Conservation (phyloP, 495 filamentous ascomycete genomes). For the Aspergillus coremiiformis region DNA sequence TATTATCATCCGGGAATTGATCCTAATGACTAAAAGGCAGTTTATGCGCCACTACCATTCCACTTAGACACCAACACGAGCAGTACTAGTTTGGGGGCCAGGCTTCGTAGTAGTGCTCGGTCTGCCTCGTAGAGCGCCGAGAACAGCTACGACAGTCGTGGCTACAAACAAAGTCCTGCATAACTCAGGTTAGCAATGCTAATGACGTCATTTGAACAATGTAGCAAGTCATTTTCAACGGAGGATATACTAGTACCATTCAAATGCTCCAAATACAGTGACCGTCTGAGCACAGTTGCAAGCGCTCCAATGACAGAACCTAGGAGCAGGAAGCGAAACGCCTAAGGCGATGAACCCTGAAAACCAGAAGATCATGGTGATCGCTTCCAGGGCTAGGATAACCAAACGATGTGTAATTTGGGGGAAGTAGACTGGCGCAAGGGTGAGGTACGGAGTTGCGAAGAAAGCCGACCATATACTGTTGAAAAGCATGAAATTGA, state of each 20-base stretch:
- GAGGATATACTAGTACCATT: slow-evolving; percentile 47
- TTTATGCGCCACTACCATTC: slow-evolving; percentile 11
- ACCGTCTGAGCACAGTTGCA: slow-evolving; percentile 47
- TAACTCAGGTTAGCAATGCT: not conserved
- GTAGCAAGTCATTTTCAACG: not conserved
- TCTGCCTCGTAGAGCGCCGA: slow-evolving; percentile 9
- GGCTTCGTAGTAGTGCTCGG: slow-evolving; percentile 10
- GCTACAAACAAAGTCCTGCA: slow-evolving; percentile 45
- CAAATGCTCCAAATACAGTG: slow-evolving; percentile 48
- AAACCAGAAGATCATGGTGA: slow-evolving; percentile 89
- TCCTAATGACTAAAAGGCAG: not conserved
- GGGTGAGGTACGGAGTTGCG: slow-evolving; percentile 55
- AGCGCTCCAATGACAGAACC: slow-evolving; percentile 36
- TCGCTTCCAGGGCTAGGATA: slow-evolving; percentile 55
- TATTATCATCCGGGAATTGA: not conserved
- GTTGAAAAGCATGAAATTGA: slow-evolving; percentile 70
- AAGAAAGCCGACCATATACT: slow-evolving; percentile 63
- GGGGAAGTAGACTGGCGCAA: slow-evolving; percentile 55
- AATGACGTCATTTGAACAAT: not conserved
- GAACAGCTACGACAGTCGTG: slow-evolving; percentile 32
- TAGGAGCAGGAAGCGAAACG: slow-evolving; percentile 45
- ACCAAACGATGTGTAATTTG: slow-evolving; percentile 50
- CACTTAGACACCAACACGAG: slow-evolving; percentile 14
- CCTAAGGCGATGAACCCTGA: slow-evolving; percentile 71
- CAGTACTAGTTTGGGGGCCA: slow-evolving; percentile 5